A percentile compares a stretch with the other conserved stretches of the same genome.
Conservation (phyloP, 257 asterid genomes). For the Galeopsis tetrahit region DNA sequence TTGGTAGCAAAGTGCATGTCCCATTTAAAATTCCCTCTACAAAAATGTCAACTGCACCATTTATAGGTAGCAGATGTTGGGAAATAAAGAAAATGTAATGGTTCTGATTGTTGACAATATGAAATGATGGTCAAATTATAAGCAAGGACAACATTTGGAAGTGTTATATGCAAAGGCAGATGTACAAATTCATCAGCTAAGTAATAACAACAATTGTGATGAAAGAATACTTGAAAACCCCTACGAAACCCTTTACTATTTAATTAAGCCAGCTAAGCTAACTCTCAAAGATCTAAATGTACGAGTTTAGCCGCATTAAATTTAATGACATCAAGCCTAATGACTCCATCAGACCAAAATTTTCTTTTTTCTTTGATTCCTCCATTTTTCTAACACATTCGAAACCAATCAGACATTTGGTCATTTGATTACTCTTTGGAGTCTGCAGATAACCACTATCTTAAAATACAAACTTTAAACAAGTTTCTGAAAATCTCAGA, state of each 20-base stretch:
- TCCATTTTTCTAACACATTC: background rate
- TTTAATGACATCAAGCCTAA: background rate
- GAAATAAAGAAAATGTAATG: conserved; percentile 1
- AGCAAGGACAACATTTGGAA: background rate
- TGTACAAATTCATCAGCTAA: background rate
- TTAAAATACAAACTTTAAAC: conserved; percentile 8
- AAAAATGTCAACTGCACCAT: background rate
- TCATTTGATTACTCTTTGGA: background rate
- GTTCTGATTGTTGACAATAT: background rate
- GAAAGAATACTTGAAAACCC: background rate
- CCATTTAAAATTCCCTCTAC: background rate
- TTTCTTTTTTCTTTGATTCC: background rate
- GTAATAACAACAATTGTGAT: background rate
- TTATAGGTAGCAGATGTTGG: background rate
- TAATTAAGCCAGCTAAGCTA: background rate
- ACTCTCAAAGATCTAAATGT: background rate
- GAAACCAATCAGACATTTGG: background rate
- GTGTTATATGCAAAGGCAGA: background rate
- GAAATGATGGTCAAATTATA: background rate
- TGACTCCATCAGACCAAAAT: conserved; percentile 1
- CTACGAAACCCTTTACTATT: background rate
- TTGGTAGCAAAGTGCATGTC: background rate
- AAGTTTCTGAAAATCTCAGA: background rate
- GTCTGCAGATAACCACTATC: background rate
- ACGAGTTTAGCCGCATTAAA: background rate